A percentile compares a stretch with the other conserved stretches of the same genome.
These are phyloP conservation scores for Bauhinia variegata DNA, from an alignment of 306 rosid genomes.

Conservation along the genomic window DNA sequence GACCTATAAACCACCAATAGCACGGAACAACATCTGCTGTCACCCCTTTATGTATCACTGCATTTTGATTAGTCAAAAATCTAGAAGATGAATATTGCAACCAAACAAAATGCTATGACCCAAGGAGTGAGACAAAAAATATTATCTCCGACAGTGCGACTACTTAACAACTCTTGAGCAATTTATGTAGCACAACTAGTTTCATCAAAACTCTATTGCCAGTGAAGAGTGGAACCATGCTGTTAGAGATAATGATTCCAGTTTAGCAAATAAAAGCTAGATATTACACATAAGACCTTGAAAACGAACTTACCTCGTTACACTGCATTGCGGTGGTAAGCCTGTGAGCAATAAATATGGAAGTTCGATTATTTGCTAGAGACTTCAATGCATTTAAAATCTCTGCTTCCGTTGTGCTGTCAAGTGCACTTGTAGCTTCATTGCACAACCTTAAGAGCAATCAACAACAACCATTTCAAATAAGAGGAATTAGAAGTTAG, in stretches of 20 bases:
- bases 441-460: conserved; percentile 75
- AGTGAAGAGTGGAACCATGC: not conserved
- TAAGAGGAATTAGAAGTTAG: not conserved
- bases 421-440: conserved; percentile 99
- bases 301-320: conserved; percentile 65
- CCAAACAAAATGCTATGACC: no score
- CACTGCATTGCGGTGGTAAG: conserved; percentile 99
- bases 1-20: no score
- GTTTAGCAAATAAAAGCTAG: not conserved
- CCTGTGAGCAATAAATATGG: conserved; percentile 94
- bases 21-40: no score
- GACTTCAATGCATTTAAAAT: conserved; percentile 84
- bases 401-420: conserved; percentile 98
- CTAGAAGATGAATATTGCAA: no score
- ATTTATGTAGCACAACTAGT: not conserved
- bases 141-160: no score
- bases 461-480: conserved; percentile 21
- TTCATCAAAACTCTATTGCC: not conserved
- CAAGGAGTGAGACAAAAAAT: no score
- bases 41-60: no score
- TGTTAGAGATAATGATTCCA: not conserved
- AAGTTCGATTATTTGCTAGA: conserved; percentile 77
- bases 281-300: conserved; percentile 5
- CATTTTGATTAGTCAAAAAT: no score
- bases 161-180: not conserved